phyloP scores from a whole-genome alignment of 2,329 filamentous ascomycete species.

The Trichoderma afroharzianum region DNA sequence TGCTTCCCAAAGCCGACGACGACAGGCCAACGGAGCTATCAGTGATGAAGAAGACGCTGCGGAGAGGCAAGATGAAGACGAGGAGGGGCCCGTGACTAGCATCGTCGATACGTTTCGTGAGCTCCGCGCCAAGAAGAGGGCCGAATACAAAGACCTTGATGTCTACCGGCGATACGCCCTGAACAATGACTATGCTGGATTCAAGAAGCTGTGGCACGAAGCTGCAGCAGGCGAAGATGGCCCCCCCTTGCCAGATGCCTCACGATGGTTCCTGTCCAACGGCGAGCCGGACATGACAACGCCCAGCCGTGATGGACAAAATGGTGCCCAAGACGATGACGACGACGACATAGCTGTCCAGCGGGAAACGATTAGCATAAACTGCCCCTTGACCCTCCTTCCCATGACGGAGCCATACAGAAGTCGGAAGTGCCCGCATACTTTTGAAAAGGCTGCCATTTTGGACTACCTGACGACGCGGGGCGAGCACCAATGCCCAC shows the following conservation, averaged over 20 bases:
- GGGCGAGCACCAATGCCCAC: slow-evolving; percentile 55
- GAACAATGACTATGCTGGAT: slow-evolving; percentile 58
- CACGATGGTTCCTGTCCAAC: slow-evolving; percentile 50
- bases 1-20: slow-evolving; percentile 12
- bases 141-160: slow-evolving; percentile 41
- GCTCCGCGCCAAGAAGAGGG: slow-evolving; percentile 35
- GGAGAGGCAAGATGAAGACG: slow-evolving; percentile 26
- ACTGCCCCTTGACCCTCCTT: slow-evolving; percentile 65
- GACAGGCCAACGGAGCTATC: slow-evolving; percentile 16
- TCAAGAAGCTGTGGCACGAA: slow-evolving; percentile 57
- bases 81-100: slow-evolving; percentile 24
- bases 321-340: slow-evolving; percentile 35
- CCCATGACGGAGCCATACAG: slow-evolving; percentile 64
- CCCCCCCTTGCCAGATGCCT: slow-evolving; percentile 49
- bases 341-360: slow-evolving; percentile 69
- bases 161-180: slow-evolving; percentile 48
- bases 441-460: slow-evolving; percentile 65
- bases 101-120: slow-evolving; percentile 34
- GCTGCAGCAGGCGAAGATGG: slow-evolving; percentile 47
- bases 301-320: slow-evolving; percentile 17
- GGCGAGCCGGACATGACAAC: slow-evolving; percentile 40
- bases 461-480: slow-evolving; percentile 48
- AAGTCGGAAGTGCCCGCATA: slow-evolving; percentile 65
- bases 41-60: slow-evolving; percentile 18
- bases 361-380: slow-evolving; percentile 60